Conservation (phyloP, 2,329 filamentous ascomycete genomes). For the Arthroderma uncinatum region DNA sequence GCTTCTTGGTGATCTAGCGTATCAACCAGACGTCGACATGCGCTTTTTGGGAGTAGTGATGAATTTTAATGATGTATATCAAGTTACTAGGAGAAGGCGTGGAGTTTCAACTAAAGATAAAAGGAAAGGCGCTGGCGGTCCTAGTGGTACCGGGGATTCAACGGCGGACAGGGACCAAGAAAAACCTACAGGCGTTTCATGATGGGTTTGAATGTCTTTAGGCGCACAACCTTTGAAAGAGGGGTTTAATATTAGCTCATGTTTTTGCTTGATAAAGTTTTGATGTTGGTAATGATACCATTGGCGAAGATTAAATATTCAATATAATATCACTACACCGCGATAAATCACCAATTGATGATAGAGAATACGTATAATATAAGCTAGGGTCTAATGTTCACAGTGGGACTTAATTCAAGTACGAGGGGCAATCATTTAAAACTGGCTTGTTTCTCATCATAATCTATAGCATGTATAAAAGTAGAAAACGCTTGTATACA, state of each 20-base stretch:
- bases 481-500: too few relatives aligned
- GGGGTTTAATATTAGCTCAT: neutral
- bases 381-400: neutral
- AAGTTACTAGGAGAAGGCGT: conserved; percentile 55
- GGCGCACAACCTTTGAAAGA: neutral
- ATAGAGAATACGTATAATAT: neutral
- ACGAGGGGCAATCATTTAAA: too few relatives aligned
- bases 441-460: too few relatives aligned
- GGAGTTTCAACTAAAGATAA: conserved; percentile 6
- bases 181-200: conserved; percentile 11
- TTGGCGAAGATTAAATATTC: neutral
- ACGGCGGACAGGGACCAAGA: conserved; percentile 26
- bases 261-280: neutral
- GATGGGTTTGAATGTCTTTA: neutral
- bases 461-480: neutral
- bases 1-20: conserved; percentile 77
- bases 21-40: conserved; percentile 91
- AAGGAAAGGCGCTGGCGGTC: neutral
- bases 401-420: neutral
- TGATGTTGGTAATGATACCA: neutral
- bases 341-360: neutral
- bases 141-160: conserved; percentile 18
- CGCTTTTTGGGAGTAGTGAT: conserved; percentile 91
- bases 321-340: neutral
- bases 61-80: conserved; percentile 98